These are phyloP conservation scores for Nephelium lappaceum DNA, from an alignment of 345 rosid species.

Conservation along the genomic window DNA sequence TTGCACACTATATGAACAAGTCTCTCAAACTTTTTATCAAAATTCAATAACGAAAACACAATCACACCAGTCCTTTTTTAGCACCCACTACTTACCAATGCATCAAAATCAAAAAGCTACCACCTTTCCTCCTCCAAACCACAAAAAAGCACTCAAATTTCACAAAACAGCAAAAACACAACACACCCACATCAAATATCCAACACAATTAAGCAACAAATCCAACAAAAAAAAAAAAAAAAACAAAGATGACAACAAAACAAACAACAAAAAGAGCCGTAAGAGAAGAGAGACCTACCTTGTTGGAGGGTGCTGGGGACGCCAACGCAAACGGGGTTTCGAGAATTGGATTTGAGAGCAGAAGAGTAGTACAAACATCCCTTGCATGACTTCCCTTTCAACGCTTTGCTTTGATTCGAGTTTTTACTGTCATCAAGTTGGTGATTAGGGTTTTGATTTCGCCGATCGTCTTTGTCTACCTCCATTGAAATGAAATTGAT, in stretches of 20 bases:
- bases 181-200: not conserved
- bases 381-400: conserved; percentile 49
- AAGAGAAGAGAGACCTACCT: conserved; percentile 40
- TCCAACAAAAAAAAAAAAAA: not conserved
- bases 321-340: conserved; percentile 49
- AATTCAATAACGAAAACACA: not conserved
- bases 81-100: not conserved
- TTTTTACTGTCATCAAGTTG: not conserved
- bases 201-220: not conserved
- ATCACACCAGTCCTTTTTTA: not conserved
- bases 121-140: not conserved
- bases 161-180: not conserved
- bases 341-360: conserved; percentile 37
- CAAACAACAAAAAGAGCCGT: not conserved
- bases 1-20: not conserved
- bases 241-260: not conserved
- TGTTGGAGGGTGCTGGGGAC: conserved; percentile 39
- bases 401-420: conserved; percentile 12
- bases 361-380: conserved; percentile 51
- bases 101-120: not conserved
- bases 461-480: conserved; percentile 19
- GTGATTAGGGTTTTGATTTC: conserved; percentile 24
- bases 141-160: not conserved
- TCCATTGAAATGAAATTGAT: conserved; percentile 7
- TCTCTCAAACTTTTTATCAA: not conserved